Evolutionary conservation across 495 filamentous ascomycete species (phyloP).

Genomic region (Hypoxylon crocopeplum): DNA sequence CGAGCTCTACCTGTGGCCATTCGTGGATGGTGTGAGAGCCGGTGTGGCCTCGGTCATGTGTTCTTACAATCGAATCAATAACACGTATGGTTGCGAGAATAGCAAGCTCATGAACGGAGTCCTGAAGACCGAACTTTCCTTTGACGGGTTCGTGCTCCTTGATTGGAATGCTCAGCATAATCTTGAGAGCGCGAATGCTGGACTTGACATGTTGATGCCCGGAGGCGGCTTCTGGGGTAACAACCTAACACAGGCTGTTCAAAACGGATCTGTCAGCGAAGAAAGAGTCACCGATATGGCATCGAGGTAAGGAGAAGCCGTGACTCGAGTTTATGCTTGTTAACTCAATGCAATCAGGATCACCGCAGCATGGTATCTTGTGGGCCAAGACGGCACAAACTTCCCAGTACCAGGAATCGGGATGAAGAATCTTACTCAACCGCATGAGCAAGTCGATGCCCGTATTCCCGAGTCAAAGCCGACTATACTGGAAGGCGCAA

Average conservation of each 20-base stretch:
- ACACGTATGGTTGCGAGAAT: constrained; percentile 70
- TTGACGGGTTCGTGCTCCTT: constrained; percentile 69
- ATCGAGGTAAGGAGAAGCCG: constrained; percentile 38
- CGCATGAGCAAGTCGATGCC: constrained; percentile 61
- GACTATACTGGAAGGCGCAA: constrained; percentile 52
- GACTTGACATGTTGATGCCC: constrained; percentile 69
- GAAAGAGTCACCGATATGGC: constrained; percentile 62
- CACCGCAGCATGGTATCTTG: constrained; percentile 63
- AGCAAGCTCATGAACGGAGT: constrained; percentile 65
- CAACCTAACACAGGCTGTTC: constrained; percentile 53
- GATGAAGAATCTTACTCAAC: constrained; percentile 59
- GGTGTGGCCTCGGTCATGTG: constrained; percentile 70
- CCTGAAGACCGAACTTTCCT: constrained; percentile 70
- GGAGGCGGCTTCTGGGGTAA: constrained; percentile 56
- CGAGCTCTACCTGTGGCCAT: constrained; percentile 76
- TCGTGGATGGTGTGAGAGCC: constrained; percentile 68
- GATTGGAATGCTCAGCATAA: constrained; percentile 71
- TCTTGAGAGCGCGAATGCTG: constrained; percentile 58
- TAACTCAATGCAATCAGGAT: constrained; percentile 51
- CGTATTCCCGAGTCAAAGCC: constrained; percentile 52
- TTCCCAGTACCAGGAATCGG: constrained; percentile 58
- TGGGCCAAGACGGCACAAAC: constrained; percentile 55
- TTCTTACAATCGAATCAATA: constrained; percentile 72
- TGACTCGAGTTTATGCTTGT: too few species aligned
- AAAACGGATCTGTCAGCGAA: constrained; percentile 57